Evolutionary conservation across 768 basidiomycete species (phyloP), one percentile per base, ranked within the genome.

Genomic region (Daedaleopsis sinensis): DNA sequence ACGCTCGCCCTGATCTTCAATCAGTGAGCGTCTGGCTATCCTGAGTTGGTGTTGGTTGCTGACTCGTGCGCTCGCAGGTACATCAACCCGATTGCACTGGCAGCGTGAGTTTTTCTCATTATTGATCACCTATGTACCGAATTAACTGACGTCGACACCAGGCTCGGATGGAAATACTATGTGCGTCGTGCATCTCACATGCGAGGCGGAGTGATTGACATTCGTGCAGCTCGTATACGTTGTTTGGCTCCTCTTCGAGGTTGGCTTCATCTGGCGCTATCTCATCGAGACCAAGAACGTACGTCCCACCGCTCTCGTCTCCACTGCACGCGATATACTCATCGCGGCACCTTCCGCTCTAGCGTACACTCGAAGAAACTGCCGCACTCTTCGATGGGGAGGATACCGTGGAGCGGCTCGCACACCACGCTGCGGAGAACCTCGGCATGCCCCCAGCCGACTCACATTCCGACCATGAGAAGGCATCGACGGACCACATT

Each of bases 1-100:
- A 79, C 80, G 15, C 69, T 78, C 55, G 70, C 81, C 16, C 72
- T 82, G 38, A 79, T 84, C 65, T 80, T 84, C 69, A 80, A 80
- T 70, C 79, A 80, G 58, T 63, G 18, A 23, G 57, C 49, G 1
- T 18, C 12, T 13, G 2, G 52, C 19, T 4, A 44, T 43, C 36
- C 21, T n/a, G 3, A 5, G 1, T 23, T 19, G 18, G 10, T 15
- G 19, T 13, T 12, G 23, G 23, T 13, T 15, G 24, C 47, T 49
- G 21, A 49, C 47, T 11, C 46, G 3, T 3, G n/a, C 19, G 19
- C 7, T 8, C 15, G 12, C 24, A 63, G 62, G 63, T 71, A 71
- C 50, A 73, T 78, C 62, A 81, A 80, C 69, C 79, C 79, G 5
- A 75, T 80, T 52, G 79, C 79, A 16, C 68, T 79, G 19, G 62